These are phyloP conservation scores for Boletus edulis DNA, from an alignment of 768 basidiomycete genomes.

Conservation along the genomic window DNA sequence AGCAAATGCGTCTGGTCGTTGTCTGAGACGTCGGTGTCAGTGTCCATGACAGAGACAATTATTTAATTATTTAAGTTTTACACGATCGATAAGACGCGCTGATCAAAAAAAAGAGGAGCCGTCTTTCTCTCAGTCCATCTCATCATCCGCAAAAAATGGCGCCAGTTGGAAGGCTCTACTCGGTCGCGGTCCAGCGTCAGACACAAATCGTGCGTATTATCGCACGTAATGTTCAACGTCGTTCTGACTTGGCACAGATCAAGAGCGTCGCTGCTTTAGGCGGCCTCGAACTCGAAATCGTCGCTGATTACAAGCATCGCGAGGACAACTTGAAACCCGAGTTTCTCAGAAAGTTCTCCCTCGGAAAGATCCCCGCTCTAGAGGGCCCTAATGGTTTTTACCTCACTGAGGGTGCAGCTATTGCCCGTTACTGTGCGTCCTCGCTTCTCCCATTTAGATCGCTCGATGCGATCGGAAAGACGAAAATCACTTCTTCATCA, in stretches of 20 bases:
- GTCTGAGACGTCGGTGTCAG: constrained; percentile 29
- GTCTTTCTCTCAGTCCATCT: constrained; percentile 19
- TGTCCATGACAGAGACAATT: constrained; percentile 24
- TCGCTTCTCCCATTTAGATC: constrained; percentile 7
- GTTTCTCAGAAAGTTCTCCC: constrained; percentile 72
- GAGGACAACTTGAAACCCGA: constrained; percentile 70
- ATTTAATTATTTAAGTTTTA: constrained; percentile 19
- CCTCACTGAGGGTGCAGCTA: constrained; percentile 74
- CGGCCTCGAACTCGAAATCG: constrained; percentile 55
- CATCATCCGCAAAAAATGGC: constrained; percentile 42
- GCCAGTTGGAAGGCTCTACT: constrained; percentile 65
- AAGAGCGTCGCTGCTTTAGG: constrained; percentile 57
- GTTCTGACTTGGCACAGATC: constrained; percentile 35
- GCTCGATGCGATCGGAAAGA: constrained; percentile 19
- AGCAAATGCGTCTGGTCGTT: constrained; percentile 19
- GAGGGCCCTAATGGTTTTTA: constrained; percentile 76
- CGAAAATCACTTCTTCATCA: constrained; percentile 40
- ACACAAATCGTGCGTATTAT: constrained; percentile 44
- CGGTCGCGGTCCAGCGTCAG: constrained; percentile 34
- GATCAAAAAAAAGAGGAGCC: constrained; percentile 20
- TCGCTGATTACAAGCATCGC: constrained; percentile 53
- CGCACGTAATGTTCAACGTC: neutral
- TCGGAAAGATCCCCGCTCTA: constrained; percentile 82
- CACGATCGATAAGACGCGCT: constrained; percentile 31
- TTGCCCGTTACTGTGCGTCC: constrained; percentile 86